Percentiles rank a stretch among this genome's conserved stretches.
phyloP scores from a whole-genome alignment of 192 early-diverging fungal genomes.

The Entophlyctis luteolus region DNA sequence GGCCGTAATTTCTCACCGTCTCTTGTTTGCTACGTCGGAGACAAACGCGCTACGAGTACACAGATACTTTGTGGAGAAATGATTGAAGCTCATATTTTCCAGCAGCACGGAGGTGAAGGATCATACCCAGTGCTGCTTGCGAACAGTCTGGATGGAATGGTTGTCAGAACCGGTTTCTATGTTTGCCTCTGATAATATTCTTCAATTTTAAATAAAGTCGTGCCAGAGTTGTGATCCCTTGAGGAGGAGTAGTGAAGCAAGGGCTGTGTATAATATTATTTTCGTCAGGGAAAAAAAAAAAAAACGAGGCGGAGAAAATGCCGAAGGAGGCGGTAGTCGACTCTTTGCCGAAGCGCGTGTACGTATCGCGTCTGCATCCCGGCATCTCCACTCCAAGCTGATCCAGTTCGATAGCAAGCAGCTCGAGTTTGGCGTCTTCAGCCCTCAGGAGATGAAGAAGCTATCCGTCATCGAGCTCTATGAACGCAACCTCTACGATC shows the following conservation, averaged over 20 bases:
- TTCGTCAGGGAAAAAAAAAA: no score
- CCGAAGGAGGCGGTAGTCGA: slow-evolving; percentile 7
- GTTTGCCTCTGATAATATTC: no score
- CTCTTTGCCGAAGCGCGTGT: slow-evolving; percentile 22
- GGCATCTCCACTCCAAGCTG: no score
- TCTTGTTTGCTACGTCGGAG: slow-evolving; percentile 2
- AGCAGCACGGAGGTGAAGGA: not conserved
- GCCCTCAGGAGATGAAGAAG: slow-evolving; percentile 82
- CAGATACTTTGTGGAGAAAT: not conserved
- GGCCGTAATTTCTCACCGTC: not conserved
- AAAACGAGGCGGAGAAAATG: no score
- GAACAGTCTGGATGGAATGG: not conserved
- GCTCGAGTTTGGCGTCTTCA: slow-evolving; percentile 93
- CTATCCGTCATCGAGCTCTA: slow-evolving; percentile 86
- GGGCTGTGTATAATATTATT: no score
- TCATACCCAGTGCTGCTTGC: not conserved
- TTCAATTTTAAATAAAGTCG: no score
- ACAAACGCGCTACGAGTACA: not conserved
- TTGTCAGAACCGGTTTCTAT: not conserved
- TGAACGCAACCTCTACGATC: slow-evolving; percentile 76
- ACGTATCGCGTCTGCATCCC: no score
- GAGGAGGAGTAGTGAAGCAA: no score
- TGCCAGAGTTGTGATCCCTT: no score
- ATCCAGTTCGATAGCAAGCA: slow-evolving; percentile 69
- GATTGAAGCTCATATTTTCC: no score